Base-by-base conservation (phyloP, 176 grass and related monocot species). In the Cocos nucifera region DNA sequence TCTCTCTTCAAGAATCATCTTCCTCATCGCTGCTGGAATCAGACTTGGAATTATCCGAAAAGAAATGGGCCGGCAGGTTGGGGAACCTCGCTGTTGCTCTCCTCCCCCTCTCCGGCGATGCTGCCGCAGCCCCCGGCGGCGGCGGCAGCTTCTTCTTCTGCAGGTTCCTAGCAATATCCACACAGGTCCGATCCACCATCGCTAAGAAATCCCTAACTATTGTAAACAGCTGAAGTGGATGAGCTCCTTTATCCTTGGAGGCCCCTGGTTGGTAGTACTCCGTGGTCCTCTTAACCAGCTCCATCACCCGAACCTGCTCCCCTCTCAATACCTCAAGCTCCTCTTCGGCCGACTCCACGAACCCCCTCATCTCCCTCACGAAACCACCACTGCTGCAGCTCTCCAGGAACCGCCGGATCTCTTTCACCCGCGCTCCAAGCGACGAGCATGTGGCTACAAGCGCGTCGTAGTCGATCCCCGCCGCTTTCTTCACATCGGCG, bases 21-120 rank as follows among this genome's bases (percentile, higher is more conserved):
- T 86, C 93, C 51, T 98, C 93, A 5, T 92, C 88, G 16, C 84
- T 89, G 72, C 93, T 98, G 61, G 93, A 92, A 76, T 92, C 84
- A 25, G 93, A 91, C 4, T 81, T 77, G 8, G 71, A 81, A 80
- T 49, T 78, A 22, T 96, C 92, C 75, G 89, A 83, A 82, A 98
- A 78, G 25, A 98, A 98, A 65, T 83, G 81, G 6, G 84, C 75
- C 10, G 93, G 93, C 50, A 98, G 66, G 79, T 89, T 88, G 20
- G 93, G 93, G 62, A 98, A 98, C 75, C 87, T 79, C 53, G 87
- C 85, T 78, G 78, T 77, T 55, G 85, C 74, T 70, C 81, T 89
- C 80, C 78, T 91, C 58, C 84, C 78, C 59, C 50, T 22, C 59
- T 75, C 67, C 22, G 72, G 51, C 2, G 48, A 39, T 1, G 60